Evolutionary conservation across 768 basidiomycete species (phyloP), one percentile per base, ranked within the genome.

Genomic region (Calocera cornea): DNA sequence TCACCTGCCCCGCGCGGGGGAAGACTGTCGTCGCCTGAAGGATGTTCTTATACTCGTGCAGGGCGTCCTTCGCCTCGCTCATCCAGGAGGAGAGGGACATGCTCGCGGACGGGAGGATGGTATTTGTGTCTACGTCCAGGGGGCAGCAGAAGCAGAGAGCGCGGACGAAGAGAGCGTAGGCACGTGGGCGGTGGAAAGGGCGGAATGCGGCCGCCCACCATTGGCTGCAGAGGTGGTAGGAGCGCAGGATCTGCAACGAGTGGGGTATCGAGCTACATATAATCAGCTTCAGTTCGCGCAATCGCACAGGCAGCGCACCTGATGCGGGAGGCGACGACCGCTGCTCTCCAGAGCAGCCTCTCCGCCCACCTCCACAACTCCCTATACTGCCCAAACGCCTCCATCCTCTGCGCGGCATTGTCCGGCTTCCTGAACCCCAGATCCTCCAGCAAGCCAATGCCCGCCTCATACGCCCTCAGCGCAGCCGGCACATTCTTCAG

Each of bases 311-410:
- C 50, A 77, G 73, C 72, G 5, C 68, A 65, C 63, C 77, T 78
- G 0, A 77, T 76, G 16, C 81, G 81, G 1, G 90, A 78, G 17
- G 86, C 83, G 0, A 92, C 76, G 1, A 89, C 78, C 47, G 90
- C 81, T 1, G 86, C 86, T n/a, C 94, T 83, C 79, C 89, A 89
- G n/a, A 94, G 78, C 27, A 91, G 80, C 22, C 86, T 82, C 71
- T 95, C 92, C 1, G 84, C 80, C 89, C 90, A 94, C 64, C 92
- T 82, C 81, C 91, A 93, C 11, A 95, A 80, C 72, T 97, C 94
- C 7, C 88, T 87, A 66, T 89, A 86, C 54, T 82, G 82, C 2
- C 78, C 74, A 71, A 92, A 92, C 2, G 86, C 80, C 1, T 82
- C 77, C 81, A 66, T 80, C 80, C n/a, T 78, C 72, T 69, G 76